Conservation (phyloP, 208 protist genomes). For the Acanthamoeba sp. region DNA sequence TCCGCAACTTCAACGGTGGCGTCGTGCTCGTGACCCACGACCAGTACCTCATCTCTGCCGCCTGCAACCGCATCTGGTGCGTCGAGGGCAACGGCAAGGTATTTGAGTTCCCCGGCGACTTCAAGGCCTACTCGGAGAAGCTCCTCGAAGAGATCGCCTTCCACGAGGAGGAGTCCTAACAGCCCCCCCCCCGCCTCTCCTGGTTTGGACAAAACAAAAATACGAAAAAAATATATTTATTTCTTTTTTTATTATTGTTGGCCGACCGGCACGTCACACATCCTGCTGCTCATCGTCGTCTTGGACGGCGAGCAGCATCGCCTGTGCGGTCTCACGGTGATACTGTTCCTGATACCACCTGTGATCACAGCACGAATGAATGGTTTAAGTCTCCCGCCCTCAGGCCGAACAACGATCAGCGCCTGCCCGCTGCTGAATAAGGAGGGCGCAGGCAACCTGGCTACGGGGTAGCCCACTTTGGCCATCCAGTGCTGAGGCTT, state of each 20-base stretch:
- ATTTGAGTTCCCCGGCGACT: constrained; percentile 79
- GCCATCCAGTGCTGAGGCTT: constrained; percentile 66
- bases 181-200: no score
- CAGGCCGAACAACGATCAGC: no score
- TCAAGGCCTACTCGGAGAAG: constrained; percentile 80
- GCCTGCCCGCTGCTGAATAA: neutral
- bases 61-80: constrained; percentile 80
- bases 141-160: constrained; percentile 73
- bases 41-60: constrained; percentile 95
- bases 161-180: constrained; percentile 43
- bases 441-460: neutral
- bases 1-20: constrained; percentile 95
- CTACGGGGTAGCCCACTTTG: constrained; percentile 62
- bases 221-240: neutral
- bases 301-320: constrained; percentile 9
- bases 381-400: neutral
- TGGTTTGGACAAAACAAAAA: no score
- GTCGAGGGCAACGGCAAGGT: constrained; percentile 75
- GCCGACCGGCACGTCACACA: neutral
- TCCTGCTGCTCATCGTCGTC: neutral
- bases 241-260: no score
- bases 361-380: neutral
- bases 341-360: constrained; percentile 34
- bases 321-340: constrained; percentile 1
- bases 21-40: constrained; percentile 98